Percentiles rank a stretch among this genome's conserved stretches.
Evolutionary conservation across 176 grass and related monocot genomes (phyloP).

Genomic region (Carex cristatella): DNA sequence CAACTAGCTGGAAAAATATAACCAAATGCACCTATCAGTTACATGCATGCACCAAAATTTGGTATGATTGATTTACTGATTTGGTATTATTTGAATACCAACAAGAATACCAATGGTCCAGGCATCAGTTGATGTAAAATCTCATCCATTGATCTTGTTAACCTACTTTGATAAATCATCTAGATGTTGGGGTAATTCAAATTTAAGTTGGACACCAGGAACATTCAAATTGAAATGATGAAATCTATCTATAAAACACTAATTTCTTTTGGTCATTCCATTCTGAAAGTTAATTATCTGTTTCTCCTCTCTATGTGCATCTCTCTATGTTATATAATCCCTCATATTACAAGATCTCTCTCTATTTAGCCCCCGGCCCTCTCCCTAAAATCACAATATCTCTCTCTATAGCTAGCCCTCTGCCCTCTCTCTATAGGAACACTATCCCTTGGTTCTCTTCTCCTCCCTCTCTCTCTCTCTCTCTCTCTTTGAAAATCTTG

Average conservation of each 20-base stretch:
- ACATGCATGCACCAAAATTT: not conserved
- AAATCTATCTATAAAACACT: not conserved
- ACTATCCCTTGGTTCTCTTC: too few species aligned
- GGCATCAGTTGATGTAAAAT: not conserved
- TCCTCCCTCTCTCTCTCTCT: not conserved
- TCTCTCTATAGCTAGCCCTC: not conserved
- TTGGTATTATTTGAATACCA: too few species aligned
- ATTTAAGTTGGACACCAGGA: not conserved
- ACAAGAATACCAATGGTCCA: not conserved
- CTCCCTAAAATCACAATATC: not conserved
- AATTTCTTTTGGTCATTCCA: not conserved
- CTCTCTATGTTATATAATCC: not conserved
- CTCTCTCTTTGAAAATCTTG: too few species aligned
- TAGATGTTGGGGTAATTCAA: not conserved
- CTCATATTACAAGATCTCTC: not conserved
- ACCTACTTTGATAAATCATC: not conserved
- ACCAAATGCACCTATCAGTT: not conserved
- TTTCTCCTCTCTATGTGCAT: not conserved
- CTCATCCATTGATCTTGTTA: not conserved
- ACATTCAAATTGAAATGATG: not conserved
- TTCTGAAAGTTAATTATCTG: not conserved
- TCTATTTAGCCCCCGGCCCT: not conserved
- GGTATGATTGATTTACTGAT: not conserved
- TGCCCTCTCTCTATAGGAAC: too few species aligned
- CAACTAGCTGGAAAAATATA: not conserved